Conservation (phyloP, 2,329 filamentous ascomycete species). For the Talaromyces piceae region DNA sequence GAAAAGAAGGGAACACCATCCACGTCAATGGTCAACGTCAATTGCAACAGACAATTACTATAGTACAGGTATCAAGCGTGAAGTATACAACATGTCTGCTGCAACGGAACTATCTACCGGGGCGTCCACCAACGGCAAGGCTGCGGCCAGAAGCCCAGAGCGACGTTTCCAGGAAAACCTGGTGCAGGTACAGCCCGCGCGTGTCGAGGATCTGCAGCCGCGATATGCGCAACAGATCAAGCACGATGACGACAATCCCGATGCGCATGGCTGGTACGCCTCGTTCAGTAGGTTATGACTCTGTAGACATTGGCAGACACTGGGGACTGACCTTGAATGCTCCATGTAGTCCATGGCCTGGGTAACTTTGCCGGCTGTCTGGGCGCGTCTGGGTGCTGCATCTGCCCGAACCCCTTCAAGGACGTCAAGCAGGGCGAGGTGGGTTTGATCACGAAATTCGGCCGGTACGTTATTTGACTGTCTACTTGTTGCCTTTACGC, state of each 20-base stretch:
- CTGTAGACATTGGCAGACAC: not conserved
- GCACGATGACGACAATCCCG: slow-evolving; percentile 57
- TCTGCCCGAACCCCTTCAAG: slow-evolving; percentile 92
- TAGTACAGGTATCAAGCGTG: not conserved
- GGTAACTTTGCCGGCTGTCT: slow-evolving; percentile 67
- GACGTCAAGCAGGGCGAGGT: slow-evolving; percentile 88
- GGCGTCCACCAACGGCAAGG: slow-evolving; percentile 25
- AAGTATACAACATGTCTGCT: not conserved
- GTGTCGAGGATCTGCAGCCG: slow-evolving; percentile 74
- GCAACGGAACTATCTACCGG: not conserved
- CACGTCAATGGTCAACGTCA: too few relatives aligned
- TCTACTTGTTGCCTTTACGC: too few relatives aligned
- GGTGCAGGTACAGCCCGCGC: slow-evolving; percentile 71
- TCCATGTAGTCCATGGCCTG: slow-evolving; percentile 57
- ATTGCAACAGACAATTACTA: too few relatives aligned
- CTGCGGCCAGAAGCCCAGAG: slow-evolving; percentile 17
- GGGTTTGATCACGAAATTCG: slow-evolving; percentile 91
- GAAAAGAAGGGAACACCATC: too few relatives aligned
- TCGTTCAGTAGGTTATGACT: slow-evolving; percentile 59
- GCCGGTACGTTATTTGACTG: slow-evolving; percentile 43
- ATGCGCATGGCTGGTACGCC: slow-evolving; percentile 81
- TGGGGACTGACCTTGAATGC: not conserved
- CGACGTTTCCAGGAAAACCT: slow-evolving; percentile 44
- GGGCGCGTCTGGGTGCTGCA: slow-evolving; percentile 84
- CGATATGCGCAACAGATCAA: slow-evolving; percentile 63